phyloP scores from a whole-genome alignment of 495 filamentous ascomycete genomes.

The Friedmanniomyces simplex region DNA sequence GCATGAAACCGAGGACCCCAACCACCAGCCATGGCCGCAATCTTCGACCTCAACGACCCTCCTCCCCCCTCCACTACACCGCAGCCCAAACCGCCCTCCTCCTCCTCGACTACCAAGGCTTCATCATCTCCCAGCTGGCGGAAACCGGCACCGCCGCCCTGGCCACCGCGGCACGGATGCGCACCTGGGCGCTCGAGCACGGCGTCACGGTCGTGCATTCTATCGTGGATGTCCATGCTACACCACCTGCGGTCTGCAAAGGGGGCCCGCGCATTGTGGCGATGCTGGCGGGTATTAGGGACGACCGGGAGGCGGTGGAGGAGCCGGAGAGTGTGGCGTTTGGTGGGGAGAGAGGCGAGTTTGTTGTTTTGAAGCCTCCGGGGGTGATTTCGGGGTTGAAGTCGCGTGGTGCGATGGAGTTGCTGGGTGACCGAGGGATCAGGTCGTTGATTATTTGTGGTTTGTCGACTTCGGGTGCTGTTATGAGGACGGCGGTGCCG shows the following conservation, averaged over 20 bases:
- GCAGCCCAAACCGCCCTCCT: conserved; percentile 30
- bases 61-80: conserved; percentile 25
- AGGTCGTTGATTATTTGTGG: conserved; percentile 25
- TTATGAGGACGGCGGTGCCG: conserved; percentile 26
- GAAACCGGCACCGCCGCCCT: conserved; percentile 15
- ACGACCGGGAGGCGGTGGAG: conserved; percentile 9
- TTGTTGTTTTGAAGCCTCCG: conserved; percentile 22
- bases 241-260: conserved; percentile 26
- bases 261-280: conserved; percentile 5
- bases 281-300: conserved; percentile 7
- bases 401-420: conserved; percentile 24
- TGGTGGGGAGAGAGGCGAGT: conserved; percentile 10
- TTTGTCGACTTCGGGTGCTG: conserved; percentile 27
- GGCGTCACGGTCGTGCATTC: conserved; percentile 29
- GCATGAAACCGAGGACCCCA: background rate
- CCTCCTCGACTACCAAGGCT: conserved; percentile 29
- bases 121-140: conserved; percentile 18
- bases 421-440: conserved; percentile 23
- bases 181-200: conserved; percentile 25
- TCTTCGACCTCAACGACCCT: conserved; percentile 15
- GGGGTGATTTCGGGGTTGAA: conserved; percentile 29
- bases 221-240: conserved; percentile 21
- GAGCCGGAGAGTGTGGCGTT: conserved; percentile 20
- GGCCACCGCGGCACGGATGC: conserved; percentile 19
- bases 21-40: conserved; percentile 10